Conservation (phyloP, 305 asterid genomes). For the Caryopteris hybrid region DNA sequence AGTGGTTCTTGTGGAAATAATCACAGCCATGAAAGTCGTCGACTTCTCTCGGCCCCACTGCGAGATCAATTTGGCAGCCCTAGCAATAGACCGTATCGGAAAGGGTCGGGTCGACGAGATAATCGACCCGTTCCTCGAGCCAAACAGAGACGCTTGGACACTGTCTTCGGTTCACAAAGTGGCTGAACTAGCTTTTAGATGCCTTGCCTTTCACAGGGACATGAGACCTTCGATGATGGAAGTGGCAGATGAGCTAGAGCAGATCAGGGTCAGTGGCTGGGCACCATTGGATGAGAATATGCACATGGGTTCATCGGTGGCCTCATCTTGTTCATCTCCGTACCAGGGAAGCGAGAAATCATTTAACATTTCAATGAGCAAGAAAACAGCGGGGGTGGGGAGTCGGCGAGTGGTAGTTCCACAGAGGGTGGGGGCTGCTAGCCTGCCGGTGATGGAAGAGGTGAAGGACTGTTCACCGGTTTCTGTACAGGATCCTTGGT, state of each 20-base stretch:
- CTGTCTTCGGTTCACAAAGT: constrained; percentile 76
- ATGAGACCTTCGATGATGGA: constrained; percentile 97
- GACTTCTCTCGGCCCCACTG: constrained; percentile 82
- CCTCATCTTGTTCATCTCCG: constrained; percentile 79
- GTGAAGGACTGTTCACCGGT: constrained; percentile 59
- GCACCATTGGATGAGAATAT: constrained; percentile 65
- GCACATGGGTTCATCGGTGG: constrained; percentile 59
- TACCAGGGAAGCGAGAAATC: constrained; percentile 71
- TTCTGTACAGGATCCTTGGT: constrained; percentile 83
- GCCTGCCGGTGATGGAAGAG: constrained; percentile 25
- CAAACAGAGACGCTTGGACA: constrained; percentile 94
- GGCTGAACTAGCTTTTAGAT: constrained; percentile 90
- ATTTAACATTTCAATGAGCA: constrained; percentile 24
- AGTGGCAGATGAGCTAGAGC: constrained; percentile 92
- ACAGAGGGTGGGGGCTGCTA: constrained; percentile 21
- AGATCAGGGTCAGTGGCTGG: constrained; percentile 73
- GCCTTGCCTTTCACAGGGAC: constrained; percentile 88
- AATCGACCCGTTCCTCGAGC: constrained; percentile 77
- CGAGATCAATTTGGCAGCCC: constrained; percentile 83
- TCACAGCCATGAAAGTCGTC: constrained; percentile 78
- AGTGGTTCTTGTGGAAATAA: constrained; percentile 87
- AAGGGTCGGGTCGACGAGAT: constrained; percentile 84
- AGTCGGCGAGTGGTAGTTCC: constrained; percentile 55
- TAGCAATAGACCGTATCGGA: constrained; percentile 82
- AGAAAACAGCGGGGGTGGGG: constrained; percentile 35